These are phyloP conservation scores for Trichoderma gamsii DNA, from an alignment of 495 filamentous ascomycete species.

Conservation along the genomic window DNA sequence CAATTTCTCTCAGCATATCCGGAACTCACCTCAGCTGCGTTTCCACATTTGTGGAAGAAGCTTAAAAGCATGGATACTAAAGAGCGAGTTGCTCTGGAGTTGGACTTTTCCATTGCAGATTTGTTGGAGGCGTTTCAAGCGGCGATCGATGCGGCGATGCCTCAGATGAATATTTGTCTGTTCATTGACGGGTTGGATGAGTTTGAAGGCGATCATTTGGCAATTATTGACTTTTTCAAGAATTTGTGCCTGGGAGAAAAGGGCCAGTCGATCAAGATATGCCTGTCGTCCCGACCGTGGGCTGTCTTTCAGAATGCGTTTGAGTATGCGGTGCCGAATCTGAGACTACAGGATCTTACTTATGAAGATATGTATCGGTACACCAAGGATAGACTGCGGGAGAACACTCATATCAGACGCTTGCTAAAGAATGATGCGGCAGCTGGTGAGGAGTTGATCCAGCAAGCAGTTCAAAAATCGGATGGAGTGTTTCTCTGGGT, in stretches of 20 bases:
- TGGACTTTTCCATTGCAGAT: constrained; percentile 16
- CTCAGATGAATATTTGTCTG: not conserved
- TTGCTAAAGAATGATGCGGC: constrained; percentile 6
- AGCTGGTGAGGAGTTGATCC: not conserved
- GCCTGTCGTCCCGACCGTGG: constrained; percentile 31
- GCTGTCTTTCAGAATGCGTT: constrained; percentile 25
- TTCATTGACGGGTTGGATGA: constrained; percentile 1
- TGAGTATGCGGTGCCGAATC: constrained; percentile 8
- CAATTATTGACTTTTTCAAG: constrained; percentile 24
- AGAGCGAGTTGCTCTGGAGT: constrained; percentile 14
- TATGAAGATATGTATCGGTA: constrained; percentile 21
- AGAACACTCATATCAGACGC: not conserved
- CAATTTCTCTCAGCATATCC: constrained; percentile 16
- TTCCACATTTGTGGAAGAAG: constrained; percentile 18
- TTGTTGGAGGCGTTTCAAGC: constrained; percentile 14
- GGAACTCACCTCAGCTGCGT: constrained; percentile 8
- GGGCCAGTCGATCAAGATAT: constrained; percentile 24
- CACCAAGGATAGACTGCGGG: constrained; percentile 15
- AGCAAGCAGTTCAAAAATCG: constrained; percentile 17
- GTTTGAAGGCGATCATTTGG: constrained; percentile 16
- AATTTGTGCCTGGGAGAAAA: constrained; percentile 14
- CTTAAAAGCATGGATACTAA: constrained; percentile 14
- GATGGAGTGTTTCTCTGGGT: constrained; percentile 26
- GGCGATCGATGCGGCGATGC: constrained; percentile 4
- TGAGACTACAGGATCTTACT: constrained; percentile 24